These are phyloP conservation scores for Blastobotrys raffinosifermentans DNA, from an alignment of 1,139 yeast species.

Conservation along the genomic window DNA sequence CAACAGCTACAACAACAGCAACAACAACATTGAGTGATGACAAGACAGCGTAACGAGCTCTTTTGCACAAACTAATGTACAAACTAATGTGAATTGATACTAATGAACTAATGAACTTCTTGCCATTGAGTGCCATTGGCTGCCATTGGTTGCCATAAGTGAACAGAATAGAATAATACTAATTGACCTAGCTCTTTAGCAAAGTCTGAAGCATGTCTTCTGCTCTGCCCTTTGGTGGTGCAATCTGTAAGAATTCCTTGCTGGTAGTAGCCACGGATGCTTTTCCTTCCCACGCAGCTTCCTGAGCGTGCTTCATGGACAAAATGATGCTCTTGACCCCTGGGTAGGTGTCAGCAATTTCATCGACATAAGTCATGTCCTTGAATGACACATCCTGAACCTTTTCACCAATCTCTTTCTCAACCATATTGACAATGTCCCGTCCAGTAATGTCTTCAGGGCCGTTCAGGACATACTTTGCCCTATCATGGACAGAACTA, in stretches of 20 bases:
- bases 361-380: constrained; percentile 1
- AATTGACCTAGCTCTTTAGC: too few species aligned
- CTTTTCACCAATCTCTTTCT: not conserved
- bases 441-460: constrained; percentile 1
- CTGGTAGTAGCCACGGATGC: not conserved
- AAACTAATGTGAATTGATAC: too few species aligned
- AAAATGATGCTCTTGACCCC: not conserved
- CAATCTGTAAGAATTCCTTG: not conserved
- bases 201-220: not conserved
- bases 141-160: too few species aligned
- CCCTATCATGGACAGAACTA: not conserved
- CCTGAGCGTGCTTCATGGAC: not conserved
- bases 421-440: not conserved
- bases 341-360: constrained; percentile 1
- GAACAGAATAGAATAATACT: too few species aligned
- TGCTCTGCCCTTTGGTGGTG: not conserved
- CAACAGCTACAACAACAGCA: too few species aligned
- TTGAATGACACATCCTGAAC: not conserved
- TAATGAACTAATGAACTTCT: too few species aligned
- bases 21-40: too few species aligned
- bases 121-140: too few species aligned
- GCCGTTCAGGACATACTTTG: constrained; percentile 1
- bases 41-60: too few species aligned
- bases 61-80: too few species aligned
- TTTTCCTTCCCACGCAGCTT: constrained; percentile 1